These are phyloP conservation scores for Dissoconium aciculare DNA, from an alignment of 2,329 filamentous ascomycete genomes.

Conservation along the genomic window DNA sequence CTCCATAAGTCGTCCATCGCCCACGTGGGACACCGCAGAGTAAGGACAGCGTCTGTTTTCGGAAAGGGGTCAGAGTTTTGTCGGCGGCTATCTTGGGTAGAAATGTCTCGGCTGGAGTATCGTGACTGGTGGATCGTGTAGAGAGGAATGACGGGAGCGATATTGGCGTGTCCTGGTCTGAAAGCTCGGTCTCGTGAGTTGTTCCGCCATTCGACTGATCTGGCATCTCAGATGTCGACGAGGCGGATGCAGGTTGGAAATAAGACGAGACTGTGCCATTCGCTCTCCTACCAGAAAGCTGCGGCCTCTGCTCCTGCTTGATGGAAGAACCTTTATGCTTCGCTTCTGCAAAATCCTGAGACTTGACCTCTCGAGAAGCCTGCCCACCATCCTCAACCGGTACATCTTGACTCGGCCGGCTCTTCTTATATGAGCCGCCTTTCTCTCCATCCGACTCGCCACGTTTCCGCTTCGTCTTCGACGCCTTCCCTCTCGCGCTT, in stretches of 20 bases:
- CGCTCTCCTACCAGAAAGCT: background rate
- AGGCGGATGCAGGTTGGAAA: slow-evolving; percentile 12
- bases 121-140: too few species aligned
- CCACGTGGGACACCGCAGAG: slow-evolving; percentile 24
- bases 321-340: too few species aligned
- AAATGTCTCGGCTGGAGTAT: too few species aligned
- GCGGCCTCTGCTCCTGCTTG: background rate
- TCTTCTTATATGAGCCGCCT: background rate
- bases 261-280: slow-evolving; percentile 16
- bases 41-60: slow-evolving; percentile 24
- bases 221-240: too few species aligned
- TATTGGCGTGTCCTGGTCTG: too few species aligned
- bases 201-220: background rate
- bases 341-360: too few species aligned
- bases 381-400: too few species aligned
- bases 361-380: too few species aligned
- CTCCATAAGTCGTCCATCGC: slow-evolving; percentile 24
- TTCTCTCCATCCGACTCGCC: background rate
- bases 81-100: slow-evolving; percentile 28
- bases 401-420: too few species aligned
- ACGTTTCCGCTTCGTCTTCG: slow-evolving; percentile 4
- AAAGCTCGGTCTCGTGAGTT: slow-evolving; percentile 5
- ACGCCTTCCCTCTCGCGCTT: slow-evolving; percentile 24
- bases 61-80: slow-evolving; percentile 37
- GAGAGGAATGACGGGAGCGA: too few species aligned